These are phyloP conservation scores for Fusarium sp. DNA, from an alignment of 2,329 filamentous ascomycete species.

Conservation along the genomic window DNA sequence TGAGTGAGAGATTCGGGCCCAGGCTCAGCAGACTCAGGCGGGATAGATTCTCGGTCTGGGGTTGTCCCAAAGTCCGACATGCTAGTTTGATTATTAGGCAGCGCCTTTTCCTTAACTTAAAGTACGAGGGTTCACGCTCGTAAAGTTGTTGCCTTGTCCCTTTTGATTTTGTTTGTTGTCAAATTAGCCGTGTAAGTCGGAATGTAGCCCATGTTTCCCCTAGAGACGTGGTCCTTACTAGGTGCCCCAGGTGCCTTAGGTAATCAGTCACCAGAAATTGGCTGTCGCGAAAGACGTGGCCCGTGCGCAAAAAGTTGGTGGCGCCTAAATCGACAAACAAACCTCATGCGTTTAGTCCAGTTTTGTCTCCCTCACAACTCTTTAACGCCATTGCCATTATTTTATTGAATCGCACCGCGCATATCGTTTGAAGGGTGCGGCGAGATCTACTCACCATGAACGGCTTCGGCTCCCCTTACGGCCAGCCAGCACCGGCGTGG, in stretches of 20 bases:
- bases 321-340: conserved; percentile 21
- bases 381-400: conserved; percentile 15
- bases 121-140: background rate
- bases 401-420: conserved; percentile 21
- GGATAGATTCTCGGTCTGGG: conserved; percentile 34
- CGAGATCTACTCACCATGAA: conserved; percentile 62
- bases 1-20: conserved; percentile 40
- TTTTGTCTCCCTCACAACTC: conserved; percentile 19
- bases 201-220: conserved; percentile 32
- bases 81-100: background rate
- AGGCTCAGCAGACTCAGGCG: conserved; percentile 26
- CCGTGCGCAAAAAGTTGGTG: conserved; percentile 45
- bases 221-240: conserved; percentile 38
- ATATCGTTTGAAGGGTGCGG: background rate
- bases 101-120: background rate
- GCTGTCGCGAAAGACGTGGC: conserved; percentile 21
- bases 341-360: conserved; percentile 4
- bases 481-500: conserved; percentile 71
- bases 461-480: conserved; percentile 61
- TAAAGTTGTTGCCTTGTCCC: conserved; percentile 1
- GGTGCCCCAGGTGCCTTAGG: conserved; percentile 17
- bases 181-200: conserved; percentile 39
- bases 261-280: conserved; percentile 15
- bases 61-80: conserved; percentile 40
- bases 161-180: conserved; percentile 27